phyloP scores from a whole-genome alignment of 371 early-diverging fungal genomes.

The Funneliformis caledonium region DNA sequence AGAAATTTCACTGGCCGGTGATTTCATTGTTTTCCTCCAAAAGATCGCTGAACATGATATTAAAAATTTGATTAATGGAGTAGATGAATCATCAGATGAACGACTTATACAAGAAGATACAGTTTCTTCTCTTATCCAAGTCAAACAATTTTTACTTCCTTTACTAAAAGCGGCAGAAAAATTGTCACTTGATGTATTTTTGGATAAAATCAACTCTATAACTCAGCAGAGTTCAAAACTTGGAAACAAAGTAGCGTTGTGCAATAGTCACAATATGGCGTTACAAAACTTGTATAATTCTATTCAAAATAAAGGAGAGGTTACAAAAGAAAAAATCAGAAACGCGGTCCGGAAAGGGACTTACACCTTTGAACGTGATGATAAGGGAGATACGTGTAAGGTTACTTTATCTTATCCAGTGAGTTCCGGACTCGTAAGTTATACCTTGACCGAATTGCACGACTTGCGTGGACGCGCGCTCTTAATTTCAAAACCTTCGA shows the following conservation, averaged over 20 bases:
- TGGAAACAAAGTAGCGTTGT: constrained; percentile 34
- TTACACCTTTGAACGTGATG: constrained; percentile 33
- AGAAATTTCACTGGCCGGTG: constrained; percentile 23
- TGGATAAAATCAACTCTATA: constrained; percentile 3
- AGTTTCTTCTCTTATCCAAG: constrained; percentile 38
- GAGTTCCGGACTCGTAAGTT: background rate
- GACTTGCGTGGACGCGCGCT: constrained; percentile 41
- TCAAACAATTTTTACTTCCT: constrained; percentile 37
- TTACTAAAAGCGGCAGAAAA: background rate
- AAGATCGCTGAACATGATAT: constrained; percentile 33
- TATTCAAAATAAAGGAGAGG: constrained; percentile 39
- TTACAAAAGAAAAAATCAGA: constrained; percentile 33
- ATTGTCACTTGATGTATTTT: background rate
- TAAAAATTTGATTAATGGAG: constrained; percentile 41
- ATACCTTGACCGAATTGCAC: constrained; percentile 30
- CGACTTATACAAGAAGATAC: constrained; percentile 38
- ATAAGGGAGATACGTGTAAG: constrained; percentile 23
- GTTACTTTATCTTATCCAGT: constrained; percentile 31
- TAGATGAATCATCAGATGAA: constrained; percentile 38
- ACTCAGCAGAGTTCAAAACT: constrained; percentile 11
- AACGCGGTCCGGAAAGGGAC: constrained; percentile 36
- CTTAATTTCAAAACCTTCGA: constrained; percentile 33
- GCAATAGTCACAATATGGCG: constrained; percentile 35
- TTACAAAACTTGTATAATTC: constrained; percentile 37
- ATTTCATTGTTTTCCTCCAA: constrained; percentile 29